Evolutionary conservation across 1,284 basidiomycete species (phyloP), one percentile per base, ranked within the genome.

Genomic region (Sporisorium sorghi): DNA sequence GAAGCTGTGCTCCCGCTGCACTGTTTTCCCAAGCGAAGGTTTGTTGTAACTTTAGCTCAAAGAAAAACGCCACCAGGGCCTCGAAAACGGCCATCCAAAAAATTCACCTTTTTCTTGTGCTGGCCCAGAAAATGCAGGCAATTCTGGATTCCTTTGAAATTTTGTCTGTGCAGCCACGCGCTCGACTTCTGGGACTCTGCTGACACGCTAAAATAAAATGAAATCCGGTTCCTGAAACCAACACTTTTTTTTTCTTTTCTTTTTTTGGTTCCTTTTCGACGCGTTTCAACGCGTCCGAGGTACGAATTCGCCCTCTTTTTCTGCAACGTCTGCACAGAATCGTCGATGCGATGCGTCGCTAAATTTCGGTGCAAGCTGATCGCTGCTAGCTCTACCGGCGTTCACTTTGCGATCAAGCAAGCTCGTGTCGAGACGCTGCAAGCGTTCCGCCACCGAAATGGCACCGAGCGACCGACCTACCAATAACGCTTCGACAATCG

Each of bases 11-110:
- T 37, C 24, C 54, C 51, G 28, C 58, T 59, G 52, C 42, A 52
- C 19, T 7, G 26, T 37, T 46, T 67, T 52, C 49, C 64, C 58
- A 60, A 60, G 58, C 58, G 64, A 67, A 46, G 64, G 54, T 67
- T 67, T 67, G 58, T 67, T 67, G 58, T 24, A 66, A 66, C 37
- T 55, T 44, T 44, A 43, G 44, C n/a, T n/a, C n/a, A 44, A 30
- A 48, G 17, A 32, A 37, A 37, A 50, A 35, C 15, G 17, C 19
- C 5, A 33, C 12, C 10, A 33, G 23, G 12, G 52, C 42, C 52
- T 24, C 42, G 7, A 33, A 28, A 39, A 39, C 40, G 30, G 52
- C 40, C 40, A 44, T 35, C 52, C 42, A n/a, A n/a, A 32, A 32
- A 48, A 49, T 37, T 7, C 2, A 6, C 17, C 1, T n/a, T 37